Percentiles rank a stretch among this genome's conserved stretches.
Conservation (phyloP, 2,329 filamentous ascomycete species). For the Fusarium praegraminearum region DNA sequence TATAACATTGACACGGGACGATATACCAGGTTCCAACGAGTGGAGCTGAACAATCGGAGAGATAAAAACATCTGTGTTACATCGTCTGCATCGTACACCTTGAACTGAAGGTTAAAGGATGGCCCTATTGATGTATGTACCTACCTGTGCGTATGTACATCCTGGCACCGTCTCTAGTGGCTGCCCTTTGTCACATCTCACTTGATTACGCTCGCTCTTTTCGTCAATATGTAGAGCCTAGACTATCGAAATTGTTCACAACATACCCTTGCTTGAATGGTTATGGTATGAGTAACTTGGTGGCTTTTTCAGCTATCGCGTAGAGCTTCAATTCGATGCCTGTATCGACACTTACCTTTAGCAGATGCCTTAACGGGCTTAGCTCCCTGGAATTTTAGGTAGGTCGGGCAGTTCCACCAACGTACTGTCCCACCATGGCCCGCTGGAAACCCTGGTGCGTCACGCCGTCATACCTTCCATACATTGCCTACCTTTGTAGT, state of each 20-base stretch:
- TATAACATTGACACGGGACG: neutral
- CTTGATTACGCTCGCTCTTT: neutral
- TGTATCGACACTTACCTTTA: constrained; percentile 1
- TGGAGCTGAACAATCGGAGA: neutral
- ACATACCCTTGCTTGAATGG: constrained; percentile 22
- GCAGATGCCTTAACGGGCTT: constrained; percentile 32
- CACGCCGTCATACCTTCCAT: constrained; percentile 37
- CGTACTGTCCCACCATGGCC: constrained; percentile 20
- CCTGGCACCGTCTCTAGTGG: neutral
- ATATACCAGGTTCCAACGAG: neutral
- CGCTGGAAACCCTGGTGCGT: constrained; percentile 35
- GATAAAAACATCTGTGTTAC: neutral
- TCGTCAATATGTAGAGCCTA: neutral
- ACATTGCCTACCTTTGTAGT: neutral
- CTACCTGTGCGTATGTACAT: neutral
- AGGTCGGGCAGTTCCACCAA: constrained; percentile 25
- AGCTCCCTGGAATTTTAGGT: constrained; percentile 12
- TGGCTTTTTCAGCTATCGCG: neutral
- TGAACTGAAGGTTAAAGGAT: neutral
- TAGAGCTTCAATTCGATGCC: constrained; percentile 17
- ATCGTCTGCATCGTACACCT: neutral
- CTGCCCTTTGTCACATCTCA: neutral
- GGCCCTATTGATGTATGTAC: neutral
- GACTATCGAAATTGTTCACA: neutral
- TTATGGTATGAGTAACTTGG: neutral